Conservation (phyloP, 331 rosid genomes). For the Quercus lobata region DNA sequence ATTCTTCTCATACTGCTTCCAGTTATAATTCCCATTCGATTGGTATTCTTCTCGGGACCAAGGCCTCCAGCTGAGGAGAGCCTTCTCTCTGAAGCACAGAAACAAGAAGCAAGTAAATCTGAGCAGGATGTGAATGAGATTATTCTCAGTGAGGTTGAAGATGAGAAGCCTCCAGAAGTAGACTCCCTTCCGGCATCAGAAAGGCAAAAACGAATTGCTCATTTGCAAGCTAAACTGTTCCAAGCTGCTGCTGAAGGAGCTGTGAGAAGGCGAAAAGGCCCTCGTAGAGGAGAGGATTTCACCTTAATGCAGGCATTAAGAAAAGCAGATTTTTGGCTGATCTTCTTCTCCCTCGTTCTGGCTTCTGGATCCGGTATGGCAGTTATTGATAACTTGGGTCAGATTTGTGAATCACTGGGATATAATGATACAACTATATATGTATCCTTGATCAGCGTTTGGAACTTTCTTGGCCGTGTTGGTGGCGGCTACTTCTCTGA, state of each 20-base stretch:
- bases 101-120: slow-evolving; percentile 33
- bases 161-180: slow-evolving; percentile 38
- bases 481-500: slow-evolving; percentile 80
- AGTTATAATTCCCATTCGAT: slow-evolving; percentile 40
- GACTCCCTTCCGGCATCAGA: slow-evolving; percentile 66
- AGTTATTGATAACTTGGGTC: slow-evolving; percentile 67
- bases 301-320: slow-evolving; percentile 46
- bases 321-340: slow-evolving; percentile 58
- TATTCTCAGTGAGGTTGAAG: slow-evolving; percentile 81
- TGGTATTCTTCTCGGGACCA: slow-evolving; percentile 48
- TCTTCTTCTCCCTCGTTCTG: slow-evolving; percentile 40
- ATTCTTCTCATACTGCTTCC: slow-evolving; percentile 61
- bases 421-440: slow-evolving; percentile 43
- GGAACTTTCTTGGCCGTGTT: slow-evolving; percentile 78
- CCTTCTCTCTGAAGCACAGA: slow-evolving; percentile 41
- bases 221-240: slow-evolving; percentile 59
- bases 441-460: slow-evolving; percentile 63
- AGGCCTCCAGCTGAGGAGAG: slow-evolving; percentile 39
- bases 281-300: slow-evolving; percentile 72
- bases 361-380: slow-evolving; percentile 68
- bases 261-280: slow-evolving; percentile 54
- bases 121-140: slow-evolving; percentile 40
- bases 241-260: slow-evolving; percentile 90
- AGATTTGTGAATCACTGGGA: slow-evolving; percentile 59
- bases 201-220: slow-evolving; percentile 70